These are phyloP conservation scores for Macadamia tetraphylla DNA, from an alignment of 164 flowering plant species.

Conservation along the genomic window DNA sequence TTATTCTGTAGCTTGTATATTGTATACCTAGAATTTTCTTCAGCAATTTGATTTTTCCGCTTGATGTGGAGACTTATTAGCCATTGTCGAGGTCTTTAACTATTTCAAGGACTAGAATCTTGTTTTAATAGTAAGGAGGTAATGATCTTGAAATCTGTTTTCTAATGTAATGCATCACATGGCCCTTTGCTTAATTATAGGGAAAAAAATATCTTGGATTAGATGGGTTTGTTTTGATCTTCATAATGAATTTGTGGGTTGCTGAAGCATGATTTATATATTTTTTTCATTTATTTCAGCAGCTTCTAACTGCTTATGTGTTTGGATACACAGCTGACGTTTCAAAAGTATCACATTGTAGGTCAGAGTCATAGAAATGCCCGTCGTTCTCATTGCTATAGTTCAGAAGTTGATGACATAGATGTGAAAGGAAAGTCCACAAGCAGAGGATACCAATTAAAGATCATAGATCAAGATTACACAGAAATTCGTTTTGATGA, in stretches of 20 bases:
- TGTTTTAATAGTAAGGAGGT: neutral
- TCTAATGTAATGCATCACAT: too few species aligned
- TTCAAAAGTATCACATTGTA: slow-evolving; percentile 34
- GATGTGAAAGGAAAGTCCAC: slow-evolving; percentile 26
- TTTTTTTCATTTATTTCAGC: slow-evolving; percentile 26
- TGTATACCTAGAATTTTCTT: neutral
- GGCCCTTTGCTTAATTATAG: too few species aligned
- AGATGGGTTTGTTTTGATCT: too few species aligned
- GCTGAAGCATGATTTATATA: slow-evolving; percentile 5
- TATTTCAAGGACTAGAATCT: neutral
- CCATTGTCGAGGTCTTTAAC: neutral
- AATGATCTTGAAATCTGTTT: neutral
- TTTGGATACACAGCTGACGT: slow-evolving; percentile 45
- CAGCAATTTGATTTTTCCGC: neutral
- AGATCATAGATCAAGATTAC: slow-evolving; percentile 31
- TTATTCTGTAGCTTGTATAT: neutral
- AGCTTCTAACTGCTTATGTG: slow-evolving; percentile 33
- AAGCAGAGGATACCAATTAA: slow-evolving; percentile 33
- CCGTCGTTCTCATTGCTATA: slow-evolving; percentile 32
- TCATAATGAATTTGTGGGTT: too few species aligned
- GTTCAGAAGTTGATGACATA: slow-evolving; percentile 26
- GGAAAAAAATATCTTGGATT: too few species aligned
- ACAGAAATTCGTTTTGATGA: slow-evolving; percentile 39
- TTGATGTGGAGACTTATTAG: neutral
- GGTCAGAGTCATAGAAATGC: slow-evolving; percentile 49